Conservation (phyloP, 495 filamentous ascomycete genomes). For the Aspergillus leporis region DNA sequence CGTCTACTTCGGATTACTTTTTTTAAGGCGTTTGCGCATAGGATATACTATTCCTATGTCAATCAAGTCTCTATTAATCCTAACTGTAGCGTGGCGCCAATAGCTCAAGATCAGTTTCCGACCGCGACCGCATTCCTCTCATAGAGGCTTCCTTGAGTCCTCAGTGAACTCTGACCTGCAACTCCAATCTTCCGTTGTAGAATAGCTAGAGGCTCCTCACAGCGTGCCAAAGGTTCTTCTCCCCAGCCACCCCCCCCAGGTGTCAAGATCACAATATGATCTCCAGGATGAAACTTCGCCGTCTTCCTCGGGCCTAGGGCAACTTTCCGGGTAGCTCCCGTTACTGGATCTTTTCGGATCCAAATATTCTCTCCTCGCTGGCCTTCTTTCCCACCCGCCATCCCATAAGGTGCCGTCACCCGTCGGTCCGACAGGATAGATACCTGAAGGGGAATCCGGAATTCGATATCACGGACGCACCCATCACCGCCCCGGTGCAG, state of each 20-base stretch:
- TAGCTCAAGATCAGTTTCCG: not conserved
- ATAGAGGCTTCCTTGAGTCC: not conserved
- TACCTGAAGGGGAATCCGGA: conserved; percentile 65
- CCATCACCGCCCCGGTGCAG: conserved; percentile 43
- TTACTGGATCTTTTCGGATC: conserved; percentile 18
- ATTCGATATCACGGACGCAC: conserved; percentile 38
- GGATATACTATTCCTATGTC: too few species aligned
- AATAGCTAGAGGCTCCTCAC: not conserved
- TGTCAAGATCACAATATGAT: conserved; percentile 14
- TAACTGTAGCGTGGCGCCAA: too few species aligned
- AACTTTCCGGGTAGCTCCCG: conserved; percentile 7
- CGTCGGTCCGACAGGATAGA: conserved; percentile 83
- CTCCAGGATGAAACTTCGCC: conserved; percentile 10
- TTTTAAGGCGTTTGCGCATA: too few species aligned
- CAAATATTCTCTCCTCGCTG: conserved; percentile 19
- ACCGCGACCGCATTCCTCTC: not conserved
- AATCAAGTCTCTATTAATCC: too few species aligned
- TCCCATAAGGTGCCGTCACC: conserved; percentile 83
- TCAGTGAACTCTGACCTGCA: not conserved
- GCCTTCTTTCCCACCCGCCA: conserved; percentile 61
- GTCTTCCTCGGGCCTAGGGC: conserved; percentile 17
- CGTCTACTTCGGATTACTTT: too few species aligned
- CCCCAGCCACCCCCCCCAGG: conserved; percentile 15
- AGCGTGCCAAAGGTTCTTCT: not conserved
- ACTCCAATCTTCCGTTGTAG: not conserved